Conservation (phyloP, 2,329 filamentous ascomycete species). For the Sporothrix inflata region DNA sequence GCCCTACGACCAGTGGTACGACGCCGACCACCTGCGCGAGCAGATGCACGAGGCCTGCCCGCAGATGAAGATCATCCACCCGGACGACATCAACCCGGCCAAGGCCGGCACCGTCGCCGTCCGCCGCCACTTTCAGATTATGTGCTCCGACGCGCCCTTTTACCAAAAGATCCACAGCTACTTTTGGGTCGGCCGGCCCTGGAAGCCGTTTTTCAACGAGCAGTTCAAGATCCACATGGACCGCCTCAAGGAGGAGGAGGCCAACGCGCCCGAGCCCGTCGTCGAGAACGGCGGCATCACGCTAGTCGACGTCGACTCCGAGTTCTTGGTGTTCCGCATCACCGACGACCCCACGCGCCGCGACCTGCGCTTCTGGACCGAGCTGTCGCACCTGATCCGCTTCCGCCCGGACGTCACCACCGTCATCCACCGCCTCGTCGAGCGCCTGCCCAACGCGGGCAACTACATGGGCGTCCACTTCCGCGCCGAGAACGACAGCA, state of each 20-base stretch:
- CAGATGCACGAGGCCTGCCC: constrained; percentile 39
- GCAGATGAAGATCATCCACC: constrained; percentile 41
- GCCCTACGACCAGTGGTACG: constrained; percentile 43
- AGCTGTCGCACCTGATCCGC: constrained; percentile 40
- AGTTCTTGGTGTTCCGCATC: constrained; percentile 43
- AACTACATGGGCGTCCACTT: constrained; percentile 44
- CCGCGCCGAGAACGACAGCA: constrained; percentile 44
- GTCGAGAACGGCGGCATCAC: constrained; percentile 37
- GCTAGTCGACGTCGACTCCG: constrained; percentile 38
- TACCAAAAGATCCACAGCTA: constrained; percentile 38
- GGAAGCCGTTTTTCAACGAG: constrained; percentile 36
- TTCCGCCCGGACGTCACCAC: constrained; percentile 39
- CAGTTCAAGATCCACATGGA: constrained; percentile 28
- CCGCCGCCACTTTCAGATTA: constrained; percentile 36
- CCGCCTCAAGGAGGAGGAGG: constrained; percentile 22
- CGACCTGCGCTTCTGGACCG: constrained; percentile 43
- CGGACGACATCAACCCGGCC: constrained; percentile 33
- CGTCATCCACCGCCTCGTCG: constrained; percentile 37
- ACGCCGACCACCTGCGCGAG: constrained; percentile 38
- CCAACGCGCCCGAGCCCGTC: constrained; percentile 7
- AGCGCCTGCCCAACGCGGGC: constrained; percentile 32
- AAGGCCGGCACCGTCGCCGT: constrained; percentile 31
- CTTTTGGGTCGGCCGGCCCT: constrained; percentile 42
- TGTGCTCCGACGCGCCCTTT: constrained; percentile 35
- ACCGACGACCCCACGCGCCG: constrained; percentile 44